phyloP scores from a whole-genome alignment of 1,139 yeast genomes.

The Yamadazyma sp. region DNA sequence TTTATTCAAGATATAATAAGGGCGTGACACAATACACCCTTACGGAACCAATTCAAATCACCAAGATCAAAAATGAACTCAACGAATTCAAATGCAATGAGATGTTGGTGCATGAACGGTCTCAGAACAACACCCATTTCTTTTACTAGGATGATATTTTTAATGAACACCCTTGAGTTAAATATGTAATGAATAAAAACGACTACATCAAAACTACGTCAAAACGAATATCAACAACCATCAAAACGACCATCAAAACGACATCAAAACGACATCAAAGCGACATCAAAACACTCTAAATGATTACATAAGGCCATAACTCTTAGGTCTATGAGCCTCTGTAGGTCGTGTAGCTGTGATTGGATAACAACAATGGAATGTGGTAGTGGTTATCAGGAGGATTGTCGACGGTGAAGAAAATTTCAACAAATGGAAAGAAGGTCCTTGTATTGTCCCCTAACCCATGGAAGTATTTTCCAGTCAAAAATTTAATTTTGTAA shows the following conservation, averaged over 20 bases:
- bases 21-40: slow-evolving; percentile 52
- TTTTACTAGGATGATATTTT: no score
- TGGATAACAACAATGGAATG: slow-evolving; percentile 77
- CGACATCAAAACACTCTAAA: no score
- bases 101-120: slow-evolving; percentile 55
- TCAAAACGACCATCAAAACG: no score
- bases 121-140: slow-evolving; percentile 53
- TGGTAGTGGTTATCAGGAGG: slow-evolving; percentile 83
- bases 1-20: slow-evolving; percentile 53
- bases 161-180: no score
- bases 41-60: slow-evolving; percentile 45
- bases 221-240: no score
- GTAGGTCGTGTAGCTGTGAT: slow-evolving; percentile 85
- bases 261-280: no score
- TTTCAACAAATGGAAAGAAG: slow-evolving; percentile 85
- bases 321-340: slow-evolving; percentile 63
- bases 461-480: slow-evolving; percentile 60
- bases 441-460: slow-evolving; percentile 36
- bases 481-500: slow-evolving; percentile 73
- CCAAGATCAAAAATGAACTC: slow-evolving; percentile 49
- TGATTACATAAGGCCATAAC: neutral
- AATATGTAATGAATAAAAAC: no score
- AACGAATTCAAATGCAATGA: slow-evolving; percentile 52
- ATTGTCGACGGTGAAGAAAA: slow-evolving; percentile 60
- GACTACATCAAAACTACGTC: no score